Evolutionary conservation across 2,329 filamentous ascomycete genomes (phyloP), one percentile per base, ranked within the genome.

Genomic region (Trichoderma gracile): DNA sequence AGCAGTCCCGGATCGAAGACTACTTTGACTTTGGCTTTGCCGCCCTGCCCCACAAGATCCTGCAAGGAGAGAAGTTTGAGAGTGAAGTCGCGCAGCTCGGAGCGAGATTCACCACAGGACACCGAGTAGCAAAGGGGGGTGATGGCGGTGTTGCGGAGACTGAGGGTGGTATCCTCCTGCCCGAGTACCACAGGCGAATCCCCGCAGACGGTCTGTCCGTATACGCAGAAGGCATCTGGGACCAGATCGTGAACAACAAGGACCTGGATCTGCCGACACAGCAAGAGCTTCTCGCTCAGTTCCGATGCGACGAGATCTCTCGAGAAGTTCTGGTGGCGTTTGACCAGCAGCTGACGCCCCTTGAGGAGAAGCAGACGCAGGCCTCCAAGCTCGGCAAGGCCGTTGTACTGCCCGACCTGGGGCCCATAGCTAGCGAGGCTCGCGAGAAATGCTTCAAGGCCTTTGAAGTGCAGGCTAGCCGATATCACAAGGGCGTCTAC

Each of bases 21-120:
- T 99, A 98, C 80, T 99, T 99, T 73, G 95, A 99, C 79, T 98
- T 99, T 77, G 93, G 93, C 62, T 99, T 99, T 73, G 92, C 93
- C 54, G 93, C 94, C 0, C 84, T 99, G 23, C 95, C 95, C 4
- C 95, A 99, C 82, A 99, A 99, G 81, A 93, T 97, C 67, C 84
- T 98, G 61, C 94, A 98, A 74, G 93, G 91, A 3, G 93, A 98
- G 25, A 91, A 93, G 76, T 99, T 99, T 73, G 82, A 89, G 43
- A 80, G 85, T 43, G 93, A 96, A 73, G 90, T 96, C 15, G 84
- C 88, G 69, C 91, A 89, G 71, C 84, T 99, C 42, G 90, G 92
- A 49, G 85, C 85, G 50, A 85, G 95, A 55, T 99, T 99, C 78
- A 85, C 89, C 46, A 85, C 93, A 67, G 94, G 93, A 5, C 91